These are phyloP conservation scores for Drechslerella coelobrocha DNA, from an alignment of 2,329 filamentous ascomycete species.

Conservation along the genomic window DNA sequence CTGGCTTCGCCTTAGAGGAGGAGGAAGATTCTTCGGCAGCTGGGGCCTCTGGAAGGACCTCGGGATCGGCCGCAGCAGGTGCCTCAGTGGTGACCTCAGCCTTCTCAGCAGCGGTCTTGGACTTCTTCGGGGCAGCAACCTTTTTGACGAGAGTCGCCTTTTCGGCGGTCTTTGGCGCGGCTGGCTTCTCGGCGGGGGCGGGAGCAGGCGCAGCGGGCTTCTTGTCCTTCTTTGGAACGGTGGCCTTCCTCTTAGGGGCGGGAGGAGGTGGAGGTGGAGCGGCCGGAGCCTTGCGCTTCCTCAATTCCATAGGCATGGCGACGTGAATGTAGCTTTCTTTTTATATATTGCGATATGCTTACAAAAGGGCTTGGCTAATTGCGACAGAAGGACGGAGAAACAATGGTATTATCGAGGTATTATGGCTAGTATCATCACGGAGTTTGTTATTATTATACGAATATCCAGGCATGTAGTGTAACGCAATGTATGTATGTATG, in stretches of 20 bases:
- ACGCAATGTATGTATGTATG: too few relatives aligned
- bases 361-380: background rate
- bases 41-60: slow-evolving; percentile 43
- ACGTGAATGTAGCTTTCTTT: slow-evolving; percentile 5
- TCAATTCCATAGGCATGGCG: slow-evolving; percentile 66
- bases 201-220: slow-evolving; percentile 40
- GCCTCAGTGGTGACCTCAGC: slow-evolving; percentile 44
- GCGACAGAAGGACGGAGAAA: background rate
- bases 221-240: slow-evolving; percentile 52
- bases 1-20: slow-evolving; percentile 40
- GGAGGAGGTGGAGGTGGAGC: slow-evolving; percentile 61
- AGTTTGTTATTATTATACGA: too few relatives aligned
- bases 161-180: slow-evolving; percentile 28
- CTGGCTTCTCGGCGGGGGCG: slow-evolving; percentile 47
- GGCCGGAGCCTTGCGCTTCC: slow-evolving; percentile 68
- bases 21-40: slow-evolving; percentile 21
- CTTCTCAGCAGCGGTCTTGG: slow-evolving; percentile 36
- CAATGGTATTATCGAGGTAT: background rate
- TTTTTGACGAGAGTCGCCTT: slow-evolving; percentile 18
- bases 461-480: too few relatives aligned
- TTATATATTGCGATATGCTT: background rate
- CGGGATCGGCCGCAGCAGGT: slow-evolving; percentile 35
- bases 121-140: slow-evolving; percentile 36
- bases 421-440: background rate
- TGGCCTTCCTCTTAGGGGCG: slow-evolving; percentile 62